phyloP scores from a whole-genome alignment of 2,329 filamentous ascomycete genomes.

The Fusarium oligoseptatum region DNA sequence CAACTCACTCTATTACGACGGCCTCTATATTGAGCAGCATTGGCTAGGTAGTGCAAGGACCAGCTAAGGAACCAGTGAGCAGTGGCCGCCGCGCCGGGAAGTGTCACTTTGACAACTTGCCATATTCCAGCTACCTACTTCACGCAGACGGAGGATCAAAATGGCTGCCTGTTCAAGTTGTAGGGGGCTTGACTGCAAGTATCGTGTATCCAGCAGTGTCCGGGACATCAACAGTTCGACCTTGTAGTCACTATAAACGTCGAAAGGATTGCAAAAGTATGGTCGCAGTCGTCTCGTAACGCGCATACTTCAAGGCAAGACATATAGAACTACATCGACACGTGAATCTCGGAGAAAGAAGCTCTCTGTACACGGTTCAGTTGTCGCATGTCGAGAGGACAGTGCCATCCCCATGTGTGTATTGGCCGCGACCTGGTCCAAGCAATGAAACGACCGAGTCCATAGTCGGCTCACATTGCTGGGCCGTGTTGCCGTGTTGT shows the following conservation, averaged over 20 bases:
- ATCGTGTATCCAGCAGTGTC: not conserved
- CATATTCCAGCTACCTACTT: too few relatives aligned
- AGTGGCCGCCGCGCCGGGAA: too few relatives aligned
- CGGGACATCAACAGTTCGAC: not conserved
- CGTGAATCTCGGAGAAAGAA: not conserved
- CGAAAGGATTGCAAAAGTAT: not conserved
- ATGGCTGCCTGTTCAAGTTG: slow-evolving; percentile 56
- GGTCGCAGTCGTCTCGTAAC: not conserved
- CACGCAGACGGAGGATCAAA: slow-evolving; percentile 62
- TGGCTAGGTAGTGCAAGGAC: slow-evolving; percentile 67
- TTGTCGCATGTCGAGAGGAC: too few relatives aligned
- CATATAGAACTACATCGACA: not conserved
- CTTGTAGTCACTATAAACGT: not conserved
- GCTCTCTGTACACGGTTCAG: not conserved
- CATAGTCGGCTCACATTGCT: slow-evolving; percentile 29
- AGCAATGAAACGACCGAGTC: not conserved
- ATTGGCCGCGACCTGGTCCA: slow-evolving; percentile 46
- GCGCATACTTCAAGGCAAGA: not conserved
- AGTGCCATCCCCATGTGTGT: slow-evolving; percentile 53
- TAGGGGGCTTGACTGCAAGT: not conserved
- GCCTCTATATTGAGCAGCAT: slow-evolving; percentile 62
- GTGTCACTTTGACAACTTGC: too few relatives aligned
- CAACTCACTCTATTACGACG: too few relatives aligned
- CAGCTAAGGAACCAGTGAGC: slow-evolving; percentile 52
- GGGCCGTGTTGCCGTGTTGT: slow-evolving; percentile 58